phyloP scores from a whole-genome alignment of 495 filamentous ascomycete genomes.

The Trichoderma virens region DNA sequence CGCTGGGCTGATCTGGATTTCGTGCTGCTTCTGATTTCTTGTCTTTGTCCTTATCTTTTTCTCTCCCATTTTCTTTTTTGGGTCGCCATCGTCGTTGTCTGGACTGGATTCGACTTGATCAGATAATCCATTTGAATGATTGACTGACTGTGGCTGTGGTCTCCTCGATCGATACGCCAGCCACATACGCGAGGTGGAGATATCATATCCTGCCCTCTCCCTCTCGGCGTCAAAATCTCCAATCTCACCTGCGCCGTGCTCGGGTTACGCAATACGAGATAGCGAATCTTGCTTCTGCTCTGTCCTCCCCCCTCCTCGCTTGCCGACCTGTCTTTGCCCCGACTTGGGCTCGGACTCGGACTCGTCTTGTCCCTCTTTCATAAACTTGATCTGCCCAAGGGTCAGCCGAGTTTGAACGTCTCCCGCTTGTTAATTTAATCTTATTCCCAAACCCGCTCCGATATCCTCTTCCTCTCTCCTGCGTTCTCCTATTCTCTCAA shows the following conservation, averaged over 20 bases:
- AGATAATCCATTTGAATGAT: no score
- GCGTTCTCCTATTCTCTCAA: not conserved
- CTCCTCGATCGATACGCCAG: no score
- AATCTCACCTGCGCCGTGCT: not conserved
- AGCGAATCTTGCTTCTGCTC: not conserved
- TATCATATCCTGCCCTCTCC: not conserved
- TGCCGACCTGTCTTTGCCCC: not conserved
- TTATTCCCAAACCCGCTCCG: not conserved
- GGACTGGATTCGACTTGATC: not conserved
- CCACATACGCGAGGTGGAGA: no score
- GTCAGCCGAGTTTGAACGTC: not conserved
- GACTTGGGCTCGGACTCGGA: not conserved
- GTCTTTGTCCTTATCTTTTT: not conserved
- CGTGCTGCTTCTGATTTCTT: not conserved
- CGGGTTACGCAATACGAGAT: constrained; percentile 2
- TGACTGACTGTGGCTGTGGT: no score
- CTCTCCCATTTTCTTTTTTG: not conserved
- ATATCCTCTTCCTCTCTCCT: not conserved
- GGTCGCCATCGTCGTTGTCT: not conserved
- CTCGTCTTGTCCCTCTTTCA: not conserved
- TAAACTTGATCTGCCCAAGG: not conserved
- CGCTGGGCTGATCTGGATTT: not conserved
- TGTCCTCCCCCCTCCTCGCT: not conserved
- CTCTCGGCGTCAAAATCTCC: not conserved
- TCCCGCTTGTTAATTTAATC: not conserved